Evolutionary conservation across 1,284 basidiomycete genomes (phyloP).

Genomic region (Gymnopus androsaceus): DNA sequence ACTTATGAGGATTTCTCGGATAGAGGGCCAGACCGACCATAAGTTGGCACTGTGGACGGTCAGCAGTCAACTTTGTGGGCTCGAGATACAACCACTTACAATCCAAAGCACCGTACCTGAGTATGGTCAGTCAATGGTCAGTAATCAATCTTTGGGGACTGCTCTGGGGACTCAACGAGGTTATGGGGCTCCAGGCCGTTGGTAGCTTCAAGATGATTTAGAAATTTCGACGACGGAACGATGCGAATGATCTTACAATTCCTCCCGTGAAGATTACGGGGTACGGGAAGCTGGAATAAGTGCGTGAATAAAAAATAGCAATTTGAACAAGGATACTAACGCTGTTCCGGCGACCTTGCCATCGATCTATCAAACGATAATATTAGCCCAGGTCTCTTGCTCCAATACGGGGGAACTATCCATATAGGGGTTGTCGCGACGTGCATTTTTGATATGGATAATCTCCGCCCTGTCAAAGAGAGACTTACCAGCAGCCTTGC

Average conservation of each 20-base stretch:
- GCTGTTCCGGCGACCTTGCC: constrained; percentile 72
- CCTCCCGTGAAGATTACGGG: constrained; percentile 29
- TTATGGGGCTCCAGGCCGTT: constrained; percentile 13
- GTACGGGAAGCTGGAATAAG: constrained; percentile 9
- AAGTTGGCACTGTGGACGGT: constrained; percentile 59
- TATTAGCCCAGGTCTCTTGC: too few relatives aligned
- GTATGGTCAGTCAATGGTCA: too few relatives aligned
- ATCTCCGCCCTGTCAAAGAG: too few relatives aligned
- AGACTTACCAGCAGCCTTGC: constrained; percentile 42
- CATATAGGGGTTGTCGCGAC: too few relatives aligned
- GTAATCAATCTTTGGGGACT: too few relatives aligned
- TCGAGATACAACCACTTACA: neutral
- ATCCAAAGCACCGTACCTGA: constrained; percentile 6
- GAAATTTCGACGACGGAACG: constrained; percentile 36
- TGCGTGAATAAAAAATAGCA: constrained; percentile 35
- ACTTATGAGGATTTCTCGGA: neutral
- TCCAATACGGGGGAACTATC: too few relatives aligned
- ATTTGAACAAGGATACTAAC: constrained; percentile 74
- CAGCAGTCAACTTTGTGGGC: constrained; percentile 32
- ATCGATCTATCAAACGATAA: constrained; percentile 47
- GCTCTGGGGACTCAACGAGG: too few relatives aligned
- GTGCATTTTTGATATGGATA: too few relatives aligned
- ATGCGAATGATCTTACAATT: constrained; percentile 64
- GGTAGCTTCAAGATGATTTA: neutral
- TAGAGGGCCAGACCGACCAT: constrained; percentile 34